These are phyloP conservation scores for Penicillium aurantiogriseum DNA, from an alignment of 2,329 filamentous ascomycete genomes.

Conservation along the genomic window DNA sequence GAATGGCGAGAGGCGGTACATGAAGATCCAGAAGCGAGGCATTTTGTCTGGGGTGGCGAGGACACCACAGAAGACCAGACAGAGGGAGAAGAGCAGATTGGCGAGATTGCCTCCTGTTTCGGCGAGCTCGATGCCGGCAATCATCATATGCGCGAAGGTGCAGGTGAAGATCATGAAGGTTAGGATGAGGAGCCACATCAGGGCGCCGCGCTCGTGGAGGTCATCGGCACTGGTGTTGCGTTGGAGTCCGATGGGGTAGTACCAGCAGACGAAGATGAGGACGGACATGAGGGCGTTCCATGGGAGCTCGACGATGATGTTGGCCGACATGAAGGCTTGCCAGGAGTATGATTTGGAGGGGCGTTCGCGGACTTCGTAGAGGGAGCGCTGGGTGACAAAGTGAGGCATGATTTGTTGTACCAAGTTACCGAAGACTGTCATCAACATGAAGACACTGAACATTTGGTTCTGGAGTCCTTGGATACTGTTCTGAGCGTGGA, in stretches of 20 bases:
- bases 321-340: slow-evolving; percentile 68
- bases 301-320: slow-evolving; percentile 70
- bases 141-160: slow-evolving; percentile 71
- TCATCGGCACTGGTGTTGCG: slow-evolving; percentile 41
- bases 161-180: slow-evolving; percentile 69
- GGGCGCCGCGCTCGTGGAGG: slow-evolving; percentile 55
- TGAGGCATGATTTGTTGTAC: slow-evolving; percentile 57
- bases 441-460: slow-evolving; percentile 83
- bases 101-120: slow-evolving; percentile 66
- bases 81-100: slow-evolving; percentile 59
- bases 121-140: slow-evolving; percentile 67
- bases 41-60: slow-evolving; percentile 56
- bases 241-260: slow-evolving; percentile 60
- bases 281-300: slow-evolving; percentile 63
- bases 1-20: slow-evolving; percentile 68
- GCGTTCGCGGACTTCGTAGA: slow-evolving; percentile 61
- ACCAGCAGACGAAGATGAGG: slow-evolving; percentile 64
- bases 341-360: slow-evolving; percentile 72
- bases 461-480: slow-evolving; percentile 88
- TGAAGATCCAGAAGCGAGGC: slow-evolving; percentile 75
- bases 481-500: slow-evolving; percentile 67
- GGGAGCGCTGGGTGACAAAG: slow-evolving; percentile 57
- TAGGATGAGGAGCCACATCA: slow-evolving; percentile 65
- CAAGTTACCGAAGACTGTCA: slow-evolving; percentile 70
- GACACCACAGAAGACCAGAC: slow-evolving; percentile 57